Percentiles rank a stretch among this genome's conserved stretches.
Conservation (phyloP, 176 grass and related monocot genomes). For the Musa troglodytarum region DNA sequence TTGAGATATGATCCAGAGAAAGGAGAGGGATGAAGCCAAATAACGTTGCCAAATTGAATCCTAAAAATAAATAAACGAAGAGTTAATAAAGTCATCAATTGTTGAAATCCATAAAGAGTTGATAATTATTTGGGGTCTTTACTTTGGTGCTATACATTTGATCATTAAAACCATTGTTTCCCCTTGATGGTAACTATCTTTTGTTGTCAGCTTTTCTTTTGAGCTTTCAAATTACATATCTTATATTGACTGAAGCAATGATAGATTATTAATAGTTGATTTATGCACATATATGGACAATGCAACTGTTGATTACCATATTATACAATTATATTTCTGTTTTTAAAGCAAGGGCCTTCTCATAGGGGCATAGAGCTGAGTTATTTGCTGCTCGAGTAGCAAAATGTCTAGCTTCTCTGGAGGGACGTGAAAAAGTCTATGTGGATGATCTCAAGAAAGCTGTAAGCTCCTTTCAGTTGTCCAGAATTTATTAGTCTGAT, state of each 20-base stretch:
- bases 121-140: not conserved
- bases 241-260: not conserved
- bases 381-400: constrained; percentile 95
- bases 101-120: no score
- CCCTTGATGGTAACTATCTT: not conserved
- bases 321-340: not conserved
- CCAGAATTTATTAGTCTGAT: constrained; percentile 19
- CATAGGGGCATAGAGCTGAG: constrained; percentile 92
- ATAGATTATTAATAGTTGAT: not conserved
- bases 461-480: constrained; percentile 40
- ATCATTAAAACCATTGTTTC: not conserved
- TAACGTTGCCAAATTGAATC: no score
- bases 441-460: constrained; percentile 99
- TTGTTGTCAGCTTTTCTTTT: not conserved
- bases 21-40: no score
- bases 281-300: not conserved
- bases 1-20: no score
- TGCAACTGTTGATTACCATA: not conserved
- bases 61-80: no score
- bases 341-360: not conserved
- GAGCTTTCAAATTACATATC: not conserved
- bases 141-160: not conserved
- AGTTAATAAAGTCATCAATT: no score
- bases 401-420: constrained; percentile 95
- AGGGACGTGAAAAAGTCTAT: constrained; percentile 94